phyloP scores from a whole-genome alignment of 495 filamentous ascomycete genomes.

The Aspergillus wentii region DNA sequence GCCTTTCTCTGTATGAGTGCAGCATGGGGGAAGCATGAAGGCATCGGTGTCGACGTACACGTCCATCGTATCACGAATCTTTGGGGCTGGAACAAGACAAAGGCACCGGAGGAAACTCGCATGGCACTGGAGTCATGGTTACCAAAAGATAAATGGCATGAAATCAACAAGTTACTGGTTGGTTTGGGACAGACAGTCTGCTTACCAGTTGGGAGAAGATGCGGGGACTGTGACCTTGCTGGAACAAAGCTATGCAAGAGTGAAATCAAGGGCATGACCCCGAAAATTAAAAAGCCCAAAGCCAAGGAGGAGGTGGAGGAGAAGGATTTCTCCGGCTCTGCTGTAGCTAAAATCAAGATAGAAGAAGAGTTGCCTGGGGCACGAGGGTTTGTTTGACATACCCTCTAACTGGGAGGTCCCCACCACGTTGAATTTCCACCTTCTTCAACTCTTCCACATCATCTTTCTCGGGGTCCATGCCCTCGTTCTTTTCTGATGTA shows the following conservation, averaged over 20 bases:
- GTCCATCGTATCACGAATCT: slow-evolving; percentile 90
- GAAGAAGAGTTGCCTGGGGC: slow-evolving; percentile 18
- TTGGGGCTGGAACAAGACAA: slow-evolving; percentile 89
- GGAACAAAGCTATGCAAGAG: slow-evolving; percentile 70
- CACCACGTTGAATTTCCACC: neutral
- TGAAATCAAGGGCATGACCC: slow-evolving; percentile 42
- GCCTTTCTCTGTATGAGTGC: slow-evolving; percentile 83
- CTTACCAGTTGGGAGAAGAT: slow-evolving; percentile 70
- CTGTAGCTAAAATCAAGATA: slow-evolving; percentile 30
- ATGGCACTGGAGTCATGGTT: slow-evolving; percentile 75
- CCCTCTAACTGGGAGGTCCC: too few species aligned
- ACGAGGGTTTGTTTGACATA: too few species aligned
- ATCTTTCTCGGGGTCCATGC: too few species aligned
- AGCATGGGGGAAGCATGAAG: slow-evolving; percentile 57
- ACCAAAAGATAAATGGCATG: slow-evolving; percentile 83
- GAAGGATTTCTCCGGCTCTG: slow-evolving; percentile 34
- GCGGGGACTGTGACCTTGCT: slow-evolving; percentile 78
- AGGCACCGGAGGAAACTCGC: slow-evolving; percentile 81
- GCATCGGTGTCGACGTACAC: slow-evolving; percentile 65
- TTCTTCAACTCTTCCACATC: too few species aligned
- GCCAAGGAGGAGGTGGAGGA: slow-evolving; percentile 48
- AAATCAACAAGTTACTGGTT: slow-evolving; percentile 89
- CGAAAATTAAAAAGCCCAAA: slow-evolving; percentile 16
- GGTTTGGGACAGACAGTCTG: slow-evolving; percentile 89
- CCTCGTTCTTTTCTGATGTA: too few species aligned